Conservation (phyloP, 148 eudicot genomes). For the Camellia granthamiana region DNA sequence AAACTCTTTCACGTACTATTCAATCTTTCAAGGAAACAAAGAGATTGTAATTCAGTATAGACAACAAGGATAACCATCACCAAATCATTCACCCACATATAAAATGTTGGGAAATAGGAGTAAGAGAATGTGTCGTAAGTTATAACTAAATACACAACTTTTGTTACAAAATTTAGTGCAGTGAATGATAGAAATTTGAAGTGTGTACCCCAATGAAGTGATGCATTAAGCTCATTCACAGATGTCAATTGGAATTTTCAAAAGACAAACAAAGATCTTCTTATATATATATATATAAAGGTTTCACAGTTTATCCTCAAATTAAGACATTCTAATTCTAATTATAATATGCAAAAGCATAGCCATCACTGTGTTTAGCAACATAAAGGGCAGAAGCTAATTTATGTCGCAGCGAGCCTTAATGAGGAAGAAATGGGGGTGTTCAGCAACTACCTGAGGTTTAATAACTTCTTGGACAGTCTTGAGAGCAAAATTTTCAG, state of each 20-base stretch:
- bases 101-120: no score
- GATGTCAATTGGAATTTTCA: not conserved
- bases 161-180: no score
- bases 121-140: not conserved
- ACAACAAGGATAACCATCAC: not conserved
- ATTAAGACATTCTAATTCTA: no score
- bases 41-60: not conserved
- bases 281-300: not conserved
- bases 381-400: not conserved
- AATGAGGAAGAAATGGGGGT: not conserved
- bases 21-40: not conserved
- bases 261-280: not conserved
- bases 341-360: not conserved
- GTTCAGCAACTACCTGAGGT: constrained; percentile 61
- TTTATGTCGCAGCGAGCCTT: not conserved
- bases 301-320: not conserved
- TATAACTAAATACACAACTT: not conserved
- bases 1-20: not conserved
- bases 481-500: constrained; percentile 28
- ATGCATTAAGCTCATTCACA: not conserved
- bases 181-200: not conserved
- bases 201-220: not conserved
- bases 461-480: constrained; percentile 85
- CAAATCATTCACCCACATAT: not conserved
- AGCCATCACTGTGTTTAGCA: not conserved